Evolutionary conservation across 495 filamentous ascomycete species (phyloP).

Genomic region (Penicillium lividum): DNA sequence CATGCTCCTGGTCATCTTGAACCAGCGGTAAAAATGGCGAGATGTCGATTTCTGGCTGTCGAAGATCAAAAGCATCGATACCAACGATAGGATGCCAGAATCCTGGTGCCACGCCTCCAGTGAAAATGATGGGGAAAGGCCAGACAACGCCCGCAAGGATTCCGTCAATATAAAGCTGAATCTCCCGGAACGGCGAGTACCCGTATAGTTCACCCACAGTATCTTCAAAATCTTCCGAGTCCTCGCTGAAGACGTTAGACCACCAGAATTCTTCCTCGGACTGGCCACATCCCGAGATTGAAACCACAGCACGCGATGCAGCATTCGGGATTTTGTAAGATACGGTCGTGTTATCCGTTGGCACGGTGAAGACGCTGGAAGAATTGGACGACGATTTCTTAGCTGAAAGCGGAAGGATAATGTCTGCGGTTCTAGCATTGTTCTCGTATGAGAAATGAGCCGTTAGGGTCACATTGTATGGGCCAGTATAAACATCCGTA

Average conservation of each 20-base stretch:
- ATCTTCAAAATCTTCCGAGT: slow-evolving; percentile 61
- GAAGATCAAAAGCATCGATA: slow-evolving; percentile 80
- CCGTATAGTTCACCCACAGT: slow-evolving; percentile 62
- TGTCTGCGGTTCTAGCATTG: slow-evolving; percentile 54
- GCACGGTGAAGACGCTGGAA: slow-evolving; percentile 71
- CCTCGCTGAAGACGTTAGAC: slow-evolving; percentile 70
- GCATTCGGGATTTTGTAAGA: slow-evolving; percentile 61
- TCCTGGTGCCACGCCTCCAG: slow-evolving; percentile 78
- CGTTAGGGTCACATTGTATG: slow-evolving; percentile 79
- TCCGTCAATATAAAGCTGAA: slow-evolving; percentile 78
- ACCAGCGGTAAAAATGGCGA: slow-evolving; percentile 73
- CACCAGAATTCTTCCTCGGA: slow-evolving; percentile 87
- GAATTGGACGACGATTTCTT: slow-evolving; percentile 49
- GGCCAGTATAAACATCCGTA: slow-evolving; percentile 72
- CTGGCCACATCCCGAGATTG: slow-evolving; percentile 77
- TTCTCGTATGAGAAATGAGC: slow-evolving; percentile 63
- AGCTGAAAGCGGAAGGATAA: slow-evolving; percentile 78
- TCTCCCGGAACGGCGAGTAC: slow-evolving; percentile 77
- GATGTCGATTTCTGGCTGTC: slow-evolving; percentile 82
- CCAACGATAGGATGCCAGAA: slow-evolving; percentile 86
- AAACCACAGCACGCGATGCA: slow-evolving; percentile 68
- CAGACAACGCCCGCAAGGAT: slow-evolving; percentile 75
- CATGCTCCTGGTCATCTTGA: slow-evolving; percentile 63
- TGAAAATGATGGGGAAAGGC: slow-evolving; percentile 88
- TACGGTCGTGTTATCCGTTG: slow-evolving; percentile 58